These are phyloP conservation scores for Casuarina cunninghamiana DNA, from an alignment of 306 rosid genomes.

Conservation along the genomic window DNA sequence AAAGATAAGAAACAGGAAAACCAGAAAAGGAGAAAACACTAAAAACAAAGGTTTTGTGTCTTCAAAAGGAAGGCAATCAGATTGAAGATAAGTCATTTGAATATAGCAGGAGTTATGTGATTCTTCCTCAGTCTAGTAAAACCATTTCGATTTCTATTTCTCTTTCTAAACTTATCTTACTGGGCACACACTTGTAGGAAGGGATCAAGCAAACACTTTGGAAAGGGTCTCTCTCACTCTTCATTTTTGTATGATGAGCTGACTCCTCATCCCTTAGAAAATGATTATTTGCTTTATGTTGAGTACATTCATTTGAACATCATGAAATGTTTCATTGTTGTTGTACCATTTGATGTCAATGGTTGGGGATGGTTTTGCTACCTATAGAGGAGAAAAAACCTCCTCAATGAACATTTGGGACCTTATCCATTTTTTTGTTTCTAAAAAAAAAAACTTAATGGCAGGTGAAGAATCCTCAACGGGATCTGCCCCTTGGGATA, in stretches of 20 bases:
- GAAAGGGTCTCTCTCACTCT: background rate
- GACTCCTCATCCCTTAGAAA: background rate
- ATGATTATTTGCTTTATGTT: background rate
- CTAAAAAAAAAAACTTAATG: constrained; percentile 7
- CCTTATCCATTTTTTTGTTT: constrained; percentile 3
- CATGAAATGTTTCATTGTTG: background rate
- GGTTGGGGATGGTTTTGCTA: too few relatives aligned
- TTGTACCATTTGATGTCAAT: background rate
- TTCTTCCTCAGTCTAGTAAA: too few relatives aligned
- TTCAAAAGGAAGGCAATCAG: too few relatives aligned
- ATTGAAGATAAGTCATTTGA: too few relatives aligned
- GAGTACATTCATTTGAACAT: background rate
- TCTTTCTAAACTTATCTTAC: background rate
- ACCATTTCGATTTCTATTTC: background rate
- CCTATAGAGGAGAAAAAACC: too few relatives aligned
- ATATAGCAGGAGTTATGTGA: too few relatives aligned
- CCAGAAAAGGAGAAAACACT: background rate
- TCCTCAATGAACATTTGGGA: background rate
- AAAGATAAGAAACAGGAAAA: background rate
- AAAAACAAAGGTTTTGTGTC: background rate
- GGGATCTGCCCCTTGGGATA: constrained; percentile 70
- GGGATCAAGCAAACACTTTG: background rate
- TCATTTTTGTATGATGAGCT: background rate
- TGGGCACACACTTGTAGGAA: background rate
- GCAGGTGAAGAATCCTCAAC: constrained; percentile 75